Base-by-base conservation (phyloP, 306 rosid genomes). In the Prunus mume region DNA sequence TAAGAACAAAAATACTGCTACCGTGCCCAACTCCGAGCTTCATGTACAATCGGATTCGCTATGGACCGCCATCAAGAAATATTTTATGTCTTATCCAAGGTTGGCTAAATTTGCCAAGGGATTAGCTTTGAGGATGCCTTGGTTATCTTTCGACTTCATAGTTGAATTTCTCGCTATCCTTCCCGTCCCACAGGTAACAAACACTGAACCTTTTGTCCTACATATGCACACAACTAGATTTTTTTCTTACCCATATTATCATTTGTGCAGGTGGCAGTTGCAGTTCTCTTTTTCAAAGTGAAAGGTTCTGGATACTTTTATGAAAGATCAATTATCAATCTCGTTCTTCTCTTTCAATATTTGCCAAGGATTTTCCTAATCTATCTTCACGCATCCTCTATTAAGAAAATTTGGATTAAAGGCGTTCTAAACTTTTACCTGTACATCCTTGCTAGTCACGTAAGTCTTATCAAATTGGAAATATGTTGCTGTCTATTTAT, bases 291-390 rank as follows among this genome's bases (percentile, higher is more conserved):
- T 63, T 66, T 10, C 32, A 45, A 3, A 28, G 0, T 79, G 38
- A 49, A 54, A 10, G 77, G 58, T 6, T 41, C 68, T 64, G 46
- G 25, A 41, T 79, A 43, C 43, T 38, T 32, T 12, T 19, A 2
- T 2, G 45, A 18, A 17, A 19, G 14, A 14, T 11, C 55, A 20
- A 20, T 50, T 12, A 30, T 82, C 41, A 69, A 72, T 45, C 19
- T 55, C 49, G 1, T 68, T 64, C 54, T 78, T 68, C 17, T 82
- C 22, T 4, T 65, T 14, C 86, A 82, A 74, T 74, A 61, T 69
- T 12, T 69, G 7, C 66, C 82, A 6, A 73, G 83, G 71, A 12
- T 68, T 45, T 14, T 55, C 14, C 82, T 79, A 22, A 73, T 78
- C 2, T 68, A 51, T 63, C n/a, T 14, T 3, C 49, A 14, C 20